These are phyloP conservation scores for Leucocoprinus leucothites DNA, from an alignment of 768 basidiomycete species.

Conservation along the genomic window DNA sequence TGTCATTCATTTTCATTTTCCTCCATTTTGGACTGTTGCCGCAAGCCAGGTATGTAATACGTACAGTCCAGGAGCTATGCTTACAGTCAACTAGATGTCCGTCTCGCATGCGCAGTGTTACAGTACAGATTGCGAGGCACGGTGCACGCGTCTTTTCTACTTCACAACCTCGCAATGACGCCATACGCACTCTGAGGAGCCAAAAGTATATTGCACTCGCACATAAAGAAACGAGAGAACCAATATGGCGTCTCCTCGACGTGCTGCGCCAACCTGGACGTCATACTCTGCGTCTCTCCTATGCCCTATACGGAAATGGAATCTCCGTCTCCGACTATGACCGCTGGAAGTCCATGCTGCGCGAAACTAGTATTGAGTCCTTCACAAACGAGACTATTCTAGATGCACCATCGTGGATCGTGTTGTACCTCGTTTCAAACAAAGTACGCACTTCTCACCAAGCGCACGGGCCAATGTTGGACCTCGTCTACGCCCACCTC, in stretches of 20 bases:
- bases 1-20: slow-evolving; percentile 1
- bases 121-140: neutral
- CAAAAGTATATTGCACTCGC: slow-evolving; percentile 32
- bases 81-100: slow-evolving; percentile 15
- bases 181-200: slow-evolving; percentile 19
- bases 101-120: slow-evolving; percentile 19
- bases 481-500: slow-evolving; percentile 41
- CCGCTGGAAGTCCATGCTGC: slow-evolving; percentile 35
- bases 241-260: slow-evolving; percentile 40
- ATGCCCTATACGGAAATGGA: slow-evolving; percentile 27
- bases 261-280: slow-evolving; percentile 27
- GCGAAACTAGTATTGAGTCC: slow-evolving; percentile 29
- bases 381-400: slow-evolving; percentile 8
- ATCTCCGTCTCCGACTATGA: slow-evolving; percentile 35
- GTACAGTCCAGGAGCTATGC: neutral
- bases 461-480: slow-evolving; percentile 39
- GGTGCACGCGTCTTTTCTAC: slow-evolving; percentile 17
- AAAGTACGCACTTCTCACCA: slow-evolving; percentile 44
- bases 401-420: slow-evolving; percentile 51
- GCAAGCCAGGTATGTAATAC: neutral
- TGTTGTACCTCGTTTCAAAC: slow-evolving; percentile 44
- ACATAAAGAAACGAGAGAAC: slow-evolving; percentile 30
- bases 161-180: slow-evolving; percentile 10
- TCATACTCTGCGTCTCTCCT: slow-evolving; percentile 18
- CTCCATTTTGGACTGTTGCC: no score